Conservation (phyloP, 495 filamentous ascomycete genomes). For the Niebla homalea region DNA sequence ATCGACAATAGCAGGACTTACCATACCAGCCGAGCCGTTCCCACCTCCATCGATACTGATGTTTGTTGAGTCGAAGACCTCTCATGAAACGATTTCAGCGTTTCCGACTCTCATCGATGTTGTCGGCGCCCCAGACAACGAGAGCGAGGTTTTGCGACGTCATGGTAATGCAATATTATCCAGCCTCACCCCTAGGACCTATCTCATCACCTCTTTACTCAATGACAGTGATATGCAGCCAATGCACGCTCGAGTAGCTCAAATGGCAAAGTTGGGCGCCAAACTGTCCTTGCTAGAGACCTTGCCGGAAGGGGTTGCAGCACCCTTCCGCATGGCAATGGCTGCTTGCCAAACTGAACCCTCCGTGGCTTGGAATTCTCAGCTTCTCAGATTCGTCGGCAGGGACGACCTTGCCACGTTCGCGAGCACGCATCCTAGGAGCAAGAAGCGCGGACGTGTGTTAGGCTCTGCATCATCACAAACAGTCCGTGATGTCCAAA, state of each 20-base stretch:
- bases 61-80: conserved; percentile 39
- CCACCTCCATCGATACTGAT: conserved; percentile 56
- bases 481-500: conserved; percentile 59
- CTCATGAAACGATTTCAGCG: conserved; percentile 21
- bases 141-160: conserved; percentile 17
- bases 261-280: conserved; percentile 47
- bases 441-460: conserved; percentile 5
- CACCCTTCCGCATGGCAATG: conserved; percentile 73
- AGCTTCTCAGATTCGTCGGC: conserved; percentile 60
- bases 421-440: conserved; percentile 21
- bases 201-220: conserved; percentile 48
- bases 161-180: conserved; percentile 20
- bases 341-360: conserved; percentile 67
- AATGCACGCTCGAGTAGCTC: conserved; percentile 14
- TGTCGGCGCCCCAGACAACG: conserved; percentile 20
- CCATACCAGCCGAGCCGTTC: conserved; percentile 44
- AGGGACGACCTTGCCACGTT: conserved; percentile 68
- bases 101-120: conserved; percentile 52
- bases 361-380: conserved; percentile 57
- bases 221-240: conserved; percentile 19
- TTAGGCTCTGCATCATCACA: conserved; percentile 36
- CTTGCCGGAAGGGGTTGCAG: conserved; percentile 67
- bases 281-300: conserved; percentile 52
- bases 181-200: conserved; percentile 49
- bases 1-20: conserved; percentile 30